Conservation (phyloP, 2,329 filamentous ascomycete species). For the Thielaviopsis punctulata region DNA sequence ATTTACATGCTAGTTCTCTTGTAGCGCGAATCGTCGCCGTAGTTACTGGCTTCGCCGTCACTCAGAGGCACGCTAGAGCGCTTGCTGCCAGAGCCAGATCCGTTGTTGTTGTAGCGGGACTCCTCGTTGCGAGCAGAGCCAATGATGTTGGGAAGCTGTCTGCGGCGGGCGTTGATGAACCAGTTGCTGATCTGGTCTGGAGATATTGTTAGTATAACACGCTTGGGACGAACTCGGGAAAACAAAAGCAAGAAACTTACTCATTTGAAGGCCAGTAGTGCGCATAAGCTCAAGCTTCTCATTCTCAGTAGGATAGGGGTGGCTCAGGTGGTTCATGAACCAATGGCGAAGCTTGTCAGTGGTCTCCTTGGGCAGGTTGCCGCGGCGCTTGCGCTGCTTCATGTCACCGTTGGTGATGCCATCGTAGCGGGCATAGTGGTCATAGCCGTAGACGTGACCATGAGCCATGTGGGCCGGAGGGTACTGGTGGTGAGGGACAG, state of each 20-base stretch:
- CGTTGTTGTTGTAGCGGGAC: conserved; percentile 18
- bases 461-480: conserved; percentile 16
- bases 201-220: conserved; percentile 2
- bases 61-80: conserved; percentile 23
- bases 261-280: conserved; percentile 61
- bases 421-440: conserved; percentile 26
- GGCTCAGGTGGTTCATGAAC: conserved; percentile 60
- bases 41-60: conserved; percentile 29
- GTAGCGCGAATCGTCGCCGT: conserved; percentile 27
- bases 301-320: conserved; percentile 77
- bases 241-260: conserved; percentile 30
- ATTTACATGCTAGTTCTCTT: conserved; percentile 30
- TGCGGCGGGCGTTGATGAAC: conserved; percentile 63
- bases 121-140: conserved; percentile 37
- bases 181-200: conserved; percentile 59
- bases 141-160: conserved; percentile 40
- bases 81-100: conserved; percentile 17
- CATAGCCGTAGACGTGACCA: conserved; percentile 27
- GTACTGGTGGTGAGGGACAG: conserved; percentile 22
- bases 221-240: background rate
- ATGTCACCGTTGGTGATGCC: conserved; percentile 25
- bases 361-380: conserved; percentile 79
- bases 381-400: conserved; percentile 48
- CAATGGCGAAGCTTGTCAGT: conserved; percentile 67
- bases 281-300: conserved; percentile 71